These are phyloP conservation scores for Ephemerocybe angulata DNA, from an alignment of 768 basidiomycete genomes.

Conservation along the genomic window DNA sequence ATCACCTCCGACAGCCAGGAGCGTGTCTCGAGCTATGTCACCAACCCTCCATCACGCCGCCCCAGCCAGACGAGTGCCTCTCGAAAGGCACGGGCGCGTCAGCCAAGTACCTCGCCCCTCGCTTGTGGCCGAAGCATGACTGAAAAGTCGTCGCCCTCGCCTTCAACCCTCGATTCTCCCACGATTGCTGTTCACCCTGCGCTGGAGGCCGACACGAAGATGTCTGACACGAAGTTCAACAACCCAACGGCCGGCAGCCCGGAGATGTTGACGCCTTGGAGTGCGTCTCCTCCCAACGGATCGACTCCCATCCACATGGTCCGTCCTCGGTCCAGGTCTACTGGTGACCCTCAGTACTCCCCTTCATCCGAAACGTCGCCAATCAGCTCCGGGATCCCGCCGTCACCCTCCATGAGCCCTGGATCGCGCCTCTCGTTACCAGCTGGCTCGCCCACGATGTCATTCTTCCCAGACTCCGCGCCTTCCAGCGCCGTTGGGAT, in stretches of 20 bases:
- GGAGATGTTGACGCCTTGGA: slow-evolving; percentile 9
- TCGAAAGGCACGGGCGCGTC: background rate
- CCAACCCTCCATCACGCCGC: slow-evolving; percentile 8
- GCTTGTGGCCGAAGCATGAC: background rate
- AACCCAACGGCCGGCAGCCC: background rate
- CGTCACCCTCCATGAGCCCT: background rate
- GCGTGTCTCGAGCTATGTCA: slow-evolving; percentile 1
- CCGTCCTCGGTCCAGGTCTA: slow-evolving; percentile 3
- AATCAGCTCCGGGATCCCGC: background rate
- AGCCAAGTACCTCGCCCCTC: background rate
- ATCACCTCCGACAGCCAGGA: slow-evolving; percentile 1
- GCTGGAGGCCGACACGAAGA: background rate
- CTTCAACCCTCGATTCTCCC: slow-evolving; percentile 1
- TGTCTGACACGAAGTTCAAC: background rate
- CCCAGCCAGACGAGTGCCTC: background rate
- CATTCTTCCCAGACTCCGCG: background rate
- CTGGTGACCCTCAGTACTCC: background rate
- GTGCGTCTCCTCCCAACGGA: background rate
- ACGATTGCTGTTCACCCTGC: slow-evolving; percentile 9
- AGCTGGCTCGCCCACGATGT: background rate
- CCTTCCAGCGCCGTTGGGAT: background rate
- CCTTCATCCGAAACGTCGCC: background rate
- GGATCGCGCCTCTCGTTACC: background rate
- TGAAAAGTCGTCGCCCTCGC: background rate
- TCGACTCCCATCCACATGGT: slow-evolving; percentile 5